phyloP scores from a whole-genome alignment of 2,329 filamentous ascomycete genomes.

The Aspergillus nomiae region DNA sequence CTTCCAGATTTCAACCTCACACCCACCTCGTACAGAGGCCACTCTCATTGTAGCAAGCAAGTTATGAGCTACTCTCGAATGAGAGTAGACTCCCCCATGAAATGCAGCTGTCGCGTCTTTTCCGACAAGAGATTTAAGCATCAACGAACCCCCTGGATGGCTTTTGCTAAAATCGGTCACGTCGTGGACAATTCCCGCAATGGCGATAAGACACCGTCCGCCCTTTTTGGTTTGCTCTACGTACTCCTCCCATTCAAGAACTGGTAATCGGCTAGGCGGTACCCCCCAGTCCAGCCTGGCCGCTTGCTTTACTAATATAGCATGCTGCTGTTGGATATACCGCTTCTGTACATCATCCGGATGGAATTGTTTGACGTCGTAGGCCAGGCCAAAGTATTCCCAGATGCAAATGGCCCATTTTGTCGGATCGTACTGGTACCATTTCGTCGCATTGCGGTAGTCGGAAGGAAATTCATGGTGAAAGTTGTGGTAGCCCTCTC shows the following conservation, averaged over 20 bases:
- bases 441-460: conserved; percentile 19
- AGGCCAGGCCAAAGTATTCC: conserved; percentile 15
- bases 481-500: conserved; percentile 23
- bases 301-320: conserved; percentile 8
- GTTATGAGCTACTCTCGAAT: conserved; percentile 18
- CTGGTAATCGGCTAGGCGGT: conserved; percentile 9
- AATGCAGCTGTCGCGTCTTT: conserved; percentile 20
- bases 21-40: not conserved
- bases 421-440: conserved; percentile 21
- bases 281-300: conserved; percentile 14
- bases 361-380: conserved; percentile 13
- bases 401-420: conserved; percentile 21
- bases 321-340: conserved; percentile 16
- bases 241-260: conserved; percentile 17
- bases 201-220: conserved; percentile 3
- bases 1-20: conserved; percentile 11
- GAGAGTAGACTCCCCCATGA: conserved; percentile 19
- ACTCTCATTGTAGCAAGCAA: conserved; percentile 12
- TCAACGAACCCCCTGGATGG: conserved; percentile 14
- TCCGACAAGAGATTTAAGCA: conserved; percentile 9
- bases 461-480: conserved; percentile 22
- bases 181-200: conserved; percentile 19
- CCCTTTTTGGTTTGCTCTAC: not conserved
- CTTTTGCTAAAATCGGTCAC: conserved; percentile 14
- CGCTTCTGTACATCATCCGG: conserved; percentile 21